Percentiles rank a stretch among this genome's conserved stretches.
These are phyloP conservation scores for Podaxis carcinomalis DNA, from an alignment of 768 basidiomycete genomes.

Conservation along the genomic window DNA sequence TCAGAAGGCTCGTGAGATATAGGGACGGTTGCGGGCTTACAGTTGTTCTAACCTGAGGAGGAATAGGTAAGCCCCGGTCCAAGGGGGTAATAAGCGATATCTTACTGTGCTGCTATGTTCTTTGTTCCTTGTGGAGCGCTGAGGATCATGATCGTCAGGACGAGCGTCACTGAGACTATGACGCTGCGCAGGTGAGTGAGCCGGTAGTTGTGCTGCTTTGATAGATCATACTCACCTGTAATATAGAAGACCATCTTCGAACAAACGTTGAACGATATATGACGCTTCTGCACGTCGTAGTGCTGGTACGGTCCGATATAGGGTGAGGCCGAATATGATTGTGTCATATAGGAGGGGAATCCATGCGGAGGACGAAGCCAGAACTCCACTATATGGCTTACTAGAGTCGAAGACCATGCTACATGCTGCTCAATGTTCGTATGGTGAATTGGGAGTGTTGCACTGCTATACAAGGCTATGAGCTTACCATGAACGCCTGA, in stretches of 20 bases:
- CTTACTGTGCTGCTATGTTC: conserved; percentile 45
- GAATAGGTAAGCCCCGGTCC: neutral
- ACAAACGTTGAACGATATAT: conserved; percentile 36
- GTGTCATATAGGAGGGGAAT: conserved; percentile 46
- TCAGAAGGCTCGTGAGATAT: neutral
- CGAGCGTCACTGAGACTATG: conserved; percentile 40
- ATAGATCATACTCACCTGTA: conserved; percentile 29
- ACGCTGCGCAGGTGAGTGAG: conserved; percentile 22
- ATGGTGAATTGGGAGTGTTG: neutral
- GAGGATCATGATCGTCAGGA: conserved; percentile 43
- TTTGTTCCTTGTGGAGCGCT: conserved; percentile 39
- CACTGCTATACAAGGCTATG: neutral
- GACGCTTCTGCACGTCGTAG: conserved; percentile 27
- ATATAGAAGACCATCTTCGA: conserved; percentile 44
- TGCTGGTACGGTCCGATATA: conserved; percentile 33
- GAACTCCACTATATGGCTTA: conserved; percentile 25
- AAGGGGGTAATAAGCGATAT: conserved; percentile 10
- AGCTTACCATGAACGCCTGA: conserved; percentile 32
- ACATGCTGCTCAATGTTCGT: conserved; percentile 26
- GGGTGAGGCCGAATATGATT: conserved; percentile 33
- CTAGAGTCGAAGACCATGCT: conserved; percentile 35
- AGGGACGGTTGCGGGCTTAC: conserved; percentile 21
- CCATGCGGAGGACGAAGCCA: conserved; percentile 47
- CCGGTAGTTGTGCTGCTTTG: neutral
- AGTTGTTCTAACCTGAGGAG: conserved; percentile 30